A percentile compares a stretch with the other conserved stretches of the same genome.
Conservation (phyloP, 495 filamentous ascomycete genomes). For the Chaetomium fimeti region DNA sequence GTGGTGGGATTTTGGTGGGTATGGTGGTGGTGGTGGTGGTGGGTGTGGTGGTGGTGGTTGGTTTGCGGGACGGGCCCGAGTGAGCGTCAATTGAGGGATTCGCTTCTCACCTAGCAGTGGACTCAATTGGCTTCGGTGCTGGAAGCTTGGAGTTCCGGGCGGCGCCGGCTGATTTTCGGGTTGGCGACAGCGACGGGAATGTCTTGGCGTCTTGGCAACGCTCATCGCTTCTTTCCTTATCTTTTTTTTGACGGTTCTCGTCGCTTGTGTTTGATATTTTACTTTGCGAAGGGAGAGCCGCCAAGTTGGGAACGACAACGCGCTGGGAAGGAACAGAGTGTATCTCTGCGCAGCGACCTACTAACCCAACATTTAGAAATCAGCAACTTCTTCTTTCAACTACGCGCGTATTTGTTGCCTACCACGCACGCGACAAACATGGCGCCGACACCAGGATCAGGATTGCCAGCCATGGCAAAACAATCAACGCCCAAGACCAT, state of each 20-base stretch:
- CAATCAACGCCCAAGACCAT: conserved; percentile 62
- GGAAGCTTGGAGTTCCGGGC: conserved; percentile 15
- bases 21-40: conserved; percentile 28
- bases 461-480: conserved; percentile 38
- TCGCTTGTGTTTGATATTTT: not conserved
- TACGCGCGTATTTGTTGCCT: too few relatives aligned
- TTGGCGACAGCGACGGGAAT: not conserved
- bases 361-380: not conserved
- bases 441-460: conserved; percentile 22
- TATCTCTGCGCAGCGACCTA: not conserved
- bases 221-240: conserved; percentile 8
- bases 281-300: not conserved
- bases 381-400: not conserved
- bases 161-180: conserved; percentile 31
- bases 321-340: too few relatives aligned
- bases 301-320: not conserved
- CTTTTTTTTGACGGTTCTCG: conserved; percentile 8
- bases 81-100: conserved; percentile 27
- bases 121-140: conserved; percentile 7
- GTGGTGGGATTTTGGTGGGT: conserved; percentile 32
- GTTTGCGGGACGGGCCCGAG: conserved; percentile 17
- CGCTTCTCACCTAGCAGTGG: conserved; percentile 1
- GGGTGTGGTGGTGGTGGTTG: conserved; percentile 22
- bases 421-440: conserved; percentile 25
- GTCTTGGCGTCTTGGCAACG: conserved; percentile 1